phyloP scores from a whole-genome alignment of 1,284 basidiomycete species.

The Microbotryum violaceum region DNA sequence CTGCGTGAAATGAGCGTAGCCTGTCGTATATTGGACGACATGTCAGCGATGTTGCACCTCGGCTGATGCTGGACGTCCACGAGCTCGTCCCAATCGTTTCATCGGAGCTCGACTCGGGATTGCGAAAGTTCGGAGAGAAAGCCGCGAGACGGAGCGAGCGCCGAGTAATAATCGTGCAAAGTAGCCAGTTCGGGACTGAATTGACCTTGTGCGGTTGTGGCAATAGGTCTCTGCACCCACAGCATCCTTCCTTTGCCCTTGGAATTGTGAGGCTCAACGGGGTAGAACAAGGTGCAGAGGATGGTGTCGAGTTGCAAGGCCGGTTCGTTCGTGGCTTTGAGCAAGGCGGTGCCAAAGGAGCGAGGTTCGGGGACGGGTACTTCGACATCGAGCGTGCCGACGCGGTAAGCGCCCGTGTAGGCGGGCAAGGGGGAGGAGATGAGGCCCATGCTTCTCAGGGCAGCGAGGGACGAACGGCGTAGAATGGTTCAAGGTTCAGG shows the following conservation, averaged over 20 bases:
- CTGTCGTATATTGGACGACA: background rate
- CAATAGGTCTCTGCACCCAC: constrained; percentile 20
- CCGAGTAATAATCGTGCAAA: no score
- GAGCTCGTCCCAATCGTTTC: no score
- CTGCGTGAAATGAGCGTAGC: constrained; percentile 19
- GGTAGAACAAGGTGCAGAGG: constrained; percentile 45
- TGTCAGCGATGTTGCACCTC: no score
- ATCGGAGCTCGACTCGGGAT: no score
- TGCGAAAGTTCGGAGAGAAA: no score
- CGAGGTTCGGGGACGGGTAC: constrained; percentile 1
- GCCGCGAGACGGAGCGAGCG: no score
- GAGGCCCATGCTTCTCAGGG: constrained; percentile 14
- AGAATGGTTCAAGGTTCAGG: background rate
- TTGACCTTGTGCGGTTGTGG: background rate
- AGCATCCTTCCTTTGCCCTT: background rate
- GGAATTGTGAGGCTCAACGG: constrained; percentile 26
- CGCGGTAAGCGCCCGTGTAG: constrained; percentile 21
- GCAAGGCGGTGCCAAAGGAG: constrained; percentile 32
- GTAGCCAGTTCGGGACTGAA: no score
- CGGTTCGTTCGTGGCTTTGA: constrained; percentile 33
- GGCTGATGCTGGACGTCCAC: no score
- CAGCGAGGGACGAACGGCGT: background rate
- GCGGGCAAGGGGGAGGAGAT: constrained; percentile 31
- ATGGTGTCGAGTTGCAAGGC: constrained; percentile 42
- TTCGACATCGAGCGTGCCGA: constrained; percentile 25